Conservation (phyloP, 1,284 basidiomycete species). For the Malassezia sympodialis region DNA sequence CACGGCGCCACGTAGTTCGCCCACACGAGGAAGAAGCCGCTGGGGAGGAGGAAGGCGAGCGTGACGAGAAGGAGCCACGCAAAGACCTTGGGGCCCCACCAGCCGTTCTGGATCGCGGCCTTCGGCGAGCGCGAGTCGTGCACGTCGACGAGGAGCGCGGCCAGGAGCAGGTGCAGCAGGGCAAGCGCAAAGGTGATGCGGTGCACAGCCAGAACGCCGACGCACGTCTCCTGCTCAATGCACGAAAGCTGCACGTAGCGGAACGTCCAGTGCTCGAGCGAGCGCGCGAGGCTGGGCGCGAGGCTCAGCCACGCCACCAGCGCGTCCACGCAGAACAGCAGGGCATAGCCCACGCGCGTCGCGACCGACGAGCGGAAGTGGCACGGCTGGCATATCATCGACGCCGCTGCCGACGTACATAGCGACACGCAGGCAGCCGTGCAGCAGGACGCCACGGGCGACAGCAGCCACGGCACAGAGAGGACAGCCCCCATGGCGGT, state of each 20-base stretch:
- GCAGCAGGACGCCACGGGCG: constrained; percentile 56
- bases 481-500: constrained; percentile 63
- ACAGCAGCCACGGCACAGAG: constrained; percentile 61
- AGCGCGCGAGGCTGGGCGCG: constrained; percentile 73
- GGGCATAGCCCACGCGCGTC: constrained; percentile 88
- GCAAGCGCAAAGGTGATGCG: constrained; percentile 90
- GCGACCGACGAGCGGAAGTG: constrained; percentile 98
- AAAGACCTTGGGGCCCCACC: constrained; percentile 96
- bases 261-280: constrained; percentile 83
- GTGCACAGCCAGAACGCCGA: constrained; percentile 94
- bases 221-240: constrained; percentile 71
- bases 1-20: constrained; percentile 83
- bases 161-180: constrained; percentile 75
- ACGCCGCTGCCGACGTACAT: constrained; percentile 71
- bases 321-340: constrained; percentile 93
- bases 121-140: constrained; percentile 79
- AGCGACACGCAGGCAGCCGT: constrained; percentile 21
- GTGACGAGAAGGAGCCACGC: constrained; percentile 68
- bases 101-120: constrained; percentile 92
- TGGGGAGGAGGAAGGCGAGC: constrained; percentile 82
- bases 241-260: constrained; percentile 99
- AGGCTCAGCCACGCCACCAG: constrained; percentile 93
- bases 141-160: constrained; percentile 70
- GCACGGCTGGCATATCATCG: constrained; percentile 96
- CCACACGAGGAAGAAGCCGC: constrained; percentile 90